A percentile compares a stretch with the other conserved stretches of the same genome.
These are phyloP conservation scores for Tuctoria greenei DNA, from an alignment of 176 grass and related monocot species.

Conservation along the genomic window DNA sequence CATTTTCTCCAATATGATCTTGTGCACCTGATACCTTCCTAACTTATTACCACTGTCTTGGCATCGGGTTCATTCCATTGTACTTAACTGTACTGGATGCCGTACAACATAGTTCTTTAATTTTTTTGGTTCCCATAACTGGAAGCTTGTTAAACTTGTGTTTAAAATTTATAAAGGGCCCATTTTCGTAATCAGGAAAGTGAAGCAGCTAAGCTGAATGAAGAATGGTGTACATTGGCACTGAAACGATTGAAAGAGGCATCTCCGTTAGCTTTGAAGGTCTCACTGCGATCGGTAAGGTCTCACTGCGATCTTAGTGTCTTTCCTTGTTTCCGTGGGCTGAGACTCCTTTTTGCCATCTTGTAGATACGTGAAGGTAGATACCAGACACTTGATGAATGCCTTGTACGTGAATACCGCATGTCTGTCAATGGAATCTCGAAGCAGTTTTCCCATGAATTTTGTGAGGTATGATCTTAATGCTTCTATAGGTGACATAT, in stretches of 20 bases:
- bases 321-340: constrained; percentile 12
- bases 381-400: constrained; percentile 95
- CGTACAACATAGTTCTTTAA: not conserved
- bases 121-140: not conserved
- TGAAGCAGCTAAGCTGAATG: constrained; percentile 78
- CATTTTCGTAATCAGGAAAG: constrained; percentile 54
- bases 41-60: not conserved
- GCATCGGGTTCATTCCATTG: not conserved
- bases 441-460: constrained; percentile 72
- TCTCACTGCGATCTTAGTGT: constrained; percentile 59
- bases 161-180: not conserved
- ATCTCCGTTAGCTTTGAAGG: constrained; percentile 86
- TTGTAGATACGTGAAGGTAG: constrained; percentile 88
- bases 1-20: not conserved
- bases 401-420: constrained; percentile 89
- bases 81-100: constrained; percentile 1
- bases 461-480: constrained; percentile 64
- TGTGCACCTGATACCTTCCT: not conserved
- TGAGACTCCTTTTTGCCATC: constrained; percentile 23
- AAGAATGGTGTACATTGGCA: constrained; percentile 91
- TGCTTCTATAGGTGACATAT: not conserved
- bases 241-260: constrained; percentile 92
- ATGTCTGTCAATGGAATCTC: constrained; percentile 82
- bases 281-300: constrained; percentile 86
- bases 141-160: not conserved